Evolutionary conservation across 179 eudicot species (phyloP).

Genomic region (Silene coronaria): DNA sequence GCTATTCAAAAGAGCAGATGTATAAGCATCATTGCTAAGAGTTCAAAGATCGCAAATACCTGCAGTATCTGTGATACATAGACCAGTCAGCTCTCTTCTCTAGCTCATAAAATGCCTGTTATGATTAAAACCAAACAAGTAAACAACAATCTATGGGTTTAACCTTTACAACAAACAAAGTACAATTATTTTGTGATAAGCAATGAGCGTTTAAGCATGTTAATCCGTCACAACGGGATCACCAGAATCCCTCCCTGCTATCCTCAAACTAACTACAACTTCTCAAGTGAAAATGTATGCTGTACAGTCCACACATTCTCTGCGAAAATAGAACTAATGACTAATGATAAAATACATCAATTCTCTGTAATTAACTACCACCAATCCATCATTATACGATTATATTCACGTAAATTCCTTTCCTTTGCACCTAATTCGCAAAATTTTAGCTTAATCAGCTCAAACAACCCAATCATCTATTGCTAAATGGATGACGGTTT

Average conservation of each 20-base stretch:
- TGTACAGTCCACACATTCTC: background rate
- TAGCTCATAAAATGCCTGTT: conserved; percentile 48
- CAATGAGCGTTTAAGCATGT: background rate
- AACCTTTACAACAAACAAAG: background rate
- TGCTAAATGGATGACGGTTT: background rate
- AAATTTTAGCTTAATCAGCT: background rate
- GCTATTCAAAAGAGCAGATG: background rate
- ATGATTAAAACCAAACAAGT: conserved; percentile 11
- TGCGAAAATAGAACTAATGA: background rate
- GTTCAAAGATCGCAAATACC: conserved; percentile 36
- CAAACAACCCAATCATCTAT: background rate
- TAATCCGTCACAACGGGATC: background rate
- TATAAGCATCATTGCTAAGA: conserved; percentile 5
- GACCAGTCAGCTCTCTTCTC: conserved; percentile 85
- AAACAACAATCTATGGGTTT: background rate
- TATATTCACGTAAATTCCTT: background rate
- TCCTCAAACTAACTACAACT: background rate
- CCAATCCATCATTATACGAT: too few relatives aligned
- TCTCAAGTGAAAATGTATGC: background rate
- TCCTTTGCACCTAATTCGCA: background rate
- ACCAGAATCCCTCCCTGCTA: background rate
- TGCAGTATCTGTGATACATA: conserved; percentile 52
- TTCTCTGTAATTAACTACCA: background rate
- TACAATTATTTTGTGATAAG: background rate
- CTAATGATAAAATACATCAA: background rate